A percentile compares a stretch with the other conserved stretches of the same genome.
These are phyloP conservation scores for Lasiosphaeriaceae sp. DNA, from an alignment of 495 filamentous ascomycete genomes.

Conservation along the genomic window DNA sequence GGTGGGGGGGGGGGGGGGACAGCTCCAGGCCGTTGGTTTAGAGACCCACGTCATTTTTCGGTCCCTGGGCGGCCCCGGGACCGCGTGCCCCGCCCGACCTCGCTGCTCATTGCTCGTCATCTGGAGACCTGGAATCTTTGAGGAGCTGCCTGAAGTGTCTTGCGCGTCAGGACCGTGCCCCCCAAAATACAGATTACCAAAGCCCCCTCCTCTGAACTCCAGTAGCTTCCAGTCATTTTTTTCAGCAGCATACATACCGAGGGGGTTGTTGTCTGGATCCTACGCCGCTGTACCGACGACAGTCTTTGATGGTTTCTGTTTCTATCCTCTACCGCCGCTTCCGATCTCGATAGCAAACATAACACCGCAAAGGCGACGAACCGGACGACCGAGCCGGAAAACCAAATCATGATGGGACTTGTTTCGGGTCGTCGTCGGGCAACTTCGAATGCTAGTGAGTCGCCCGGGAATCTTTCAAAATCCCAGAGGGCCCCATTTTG, in stretches of 20 bases:
- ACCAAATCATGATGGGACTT: conserved; percentile 26
- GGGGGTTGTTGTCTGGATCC: neutral
- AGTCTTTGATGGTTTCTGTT: neutral
- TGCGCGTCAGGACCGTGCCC: neutral
- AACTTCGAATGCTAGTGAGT: conserved; percentile 37
- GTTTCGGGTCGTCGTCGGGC: conserved; percentile 33
- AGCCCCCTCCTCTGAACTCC: neutral
- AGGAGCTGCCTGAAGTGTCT: neutral
- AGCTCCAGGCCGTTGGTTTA: neutral
- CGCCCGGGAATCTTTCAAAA: conserved; percentile 1
- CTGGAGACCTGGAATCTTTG: neutral
- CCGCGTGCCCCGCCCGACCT: conserved; percentile 2
- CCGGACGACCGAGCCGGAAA: neutral
- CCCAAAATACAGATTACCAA: neutral
- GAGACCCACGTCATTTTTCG: conserved; percentile 5
- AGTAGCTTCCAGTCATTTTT: neutral
- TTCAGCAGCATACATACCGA: neutral
- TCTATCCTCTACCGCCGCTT: neutral
- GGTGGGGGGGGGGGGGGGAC: no score
- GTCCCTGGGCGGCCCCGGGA: neutral
- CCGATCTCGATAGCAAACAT: neutral
- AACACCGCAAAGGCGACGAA: neutral
- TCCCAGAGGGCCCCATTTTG: conserved; percentile 14
- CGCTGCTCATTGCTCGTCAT: conserved; percentile 1
- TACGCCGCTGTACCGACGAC: neutral